These are phyloP conservation scores for Mycena olivaceomarginata DNA, from an alignment of 768 basidiomycete species.

Conservation along the genomic window DNA sequence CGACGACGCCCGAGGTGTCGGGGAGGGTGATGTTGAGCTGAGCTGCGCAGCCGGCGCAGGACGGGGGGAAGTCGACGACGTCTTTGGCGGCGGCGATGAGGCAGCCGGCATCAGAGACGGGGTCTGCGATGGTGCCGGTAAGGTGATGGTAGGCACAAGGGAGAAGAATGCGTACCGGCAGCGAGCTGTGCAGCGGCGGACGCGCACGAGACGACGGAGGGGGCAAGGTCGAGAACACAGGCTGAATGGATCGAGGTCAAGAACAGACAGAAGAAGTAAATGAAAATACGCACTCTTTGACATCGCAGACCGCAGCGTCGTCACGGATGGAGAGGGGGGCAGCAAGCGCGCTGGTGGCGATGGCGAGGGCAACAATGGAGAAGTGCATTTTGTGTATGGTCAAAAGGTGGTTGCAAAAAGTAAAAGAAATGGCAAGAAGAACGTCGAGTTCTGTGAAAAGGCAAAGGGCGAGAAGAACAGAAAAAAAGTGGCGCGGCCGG, in stretches of 20 bases:
- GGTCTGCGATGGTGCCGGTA: slow-evolving; percentile 4
- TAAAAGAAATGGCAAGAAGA: slow-evolving; percentile 17
- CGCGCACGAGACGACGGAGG: slow-evolving; percentile 34
- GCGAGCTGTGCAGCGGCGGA: slow-evolving; percentile 37
- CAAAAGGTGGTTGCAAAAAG: background rate
- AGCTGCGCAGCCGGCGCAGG: slow-evolving; percentile 31
- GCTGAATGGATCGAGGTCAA: background rate
- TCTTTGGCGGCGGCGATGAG: slow-evolving; percentile 38
- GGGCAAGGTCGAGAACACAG: slow-evolving; percentile 39
- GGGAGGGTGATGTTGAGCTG: slow-evolving; percentile 29
- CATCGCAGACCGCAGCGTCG: slow-evolving; percentile 11
- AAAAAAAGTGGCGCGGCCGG: slow-evolving; percentile 20
- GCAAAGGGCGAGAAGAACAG: background rate
- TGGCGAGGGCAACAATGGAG: slow-evolving; percentile 31
- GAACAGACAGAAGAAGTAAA: background rate
- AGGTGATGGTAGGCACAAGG: background rate
- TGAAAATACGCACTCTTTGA: slow-evolving; percentile 25
- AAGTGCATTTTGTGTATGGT: slow-evolving; percentile 34
- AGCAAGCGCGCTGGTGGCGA: slow-evolving; percentile 24
- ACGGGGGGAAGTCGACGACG: slow-evolving; percentile 19
- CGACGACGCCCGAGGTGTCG: background rate
- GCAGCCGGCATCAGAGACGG: slow-evolving; percentile 37
- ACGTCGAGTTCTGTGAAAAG: slow-evolving; percentile 26
- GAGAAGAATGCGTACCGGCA: slow-evolving; percentile 18
- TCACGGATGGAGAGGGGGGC: slow-evolving; percentile 16